These are phyloP conservation scores for Suhomyces terraborum DNA, from an alignment of 1,139 yeast genomes.

Conservation along the genomic window DNA sequence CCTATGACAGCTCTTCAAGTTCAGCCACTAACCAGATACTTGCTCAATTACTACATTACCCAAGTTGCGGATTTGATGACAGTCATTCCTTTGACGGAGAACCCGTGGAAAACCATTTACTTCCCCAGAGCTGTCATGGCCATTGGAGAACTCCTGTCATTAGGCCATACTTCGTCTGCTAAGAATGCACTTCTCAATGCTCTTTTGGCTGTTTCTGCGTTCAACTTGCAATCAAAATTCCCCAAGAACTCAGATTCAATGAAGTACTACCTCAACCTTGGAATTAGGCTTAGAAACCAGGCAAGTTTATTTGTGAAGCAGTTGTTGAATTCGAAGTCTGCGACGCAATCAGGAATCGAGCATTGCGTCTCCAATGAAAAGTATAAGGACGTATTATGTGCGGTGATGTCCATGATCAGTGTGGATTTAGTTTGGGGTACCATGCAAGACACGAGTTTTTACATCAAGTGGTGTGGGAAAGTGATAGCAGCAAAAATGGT, in stretches of 20 bases:
- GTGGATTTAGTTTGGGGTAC: conserved; percentile 92
- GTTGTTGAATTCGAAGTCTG: conserved; percentile 39
- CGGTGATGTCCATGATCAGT: conserved; percentile 83
- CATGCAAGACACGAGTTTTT: conserved; percentile 80
- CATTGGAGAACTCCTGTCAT: conserved; percentile 74
- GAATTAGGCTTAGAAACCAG: conserved; percentile 71
- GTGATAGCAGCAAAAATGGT: conserved; percentile 71
- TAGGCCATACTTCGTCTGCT: conserved; percentile 76
- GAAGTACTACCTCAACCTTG: conserved; percentile 70
- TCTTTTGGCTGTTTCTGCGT: conserved; percentile 77
- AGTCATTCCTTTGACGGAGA: conserved; percentile 75
- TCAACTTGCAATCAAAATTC: conserved; percentile 74
- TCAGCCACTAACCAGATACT: conserved; percentile 66
- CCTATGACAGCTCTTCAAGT: conserved; percentile 65
- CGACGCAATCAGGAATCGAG: conserved; percentile 40
- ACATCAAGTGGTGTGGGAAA: conserved; percentile 74
- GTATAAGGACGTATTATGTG: conserved; percentile 82
- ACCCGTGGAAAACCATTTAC: conserved; percentile 86
- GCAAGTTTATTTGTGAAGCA: conserved; percentile 68
- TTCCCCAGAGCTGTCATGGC: conserved; percentile 82
- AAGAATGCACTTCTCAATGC: conserved; percentile 80
- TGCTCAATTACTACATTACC: conserved; percentile 72
- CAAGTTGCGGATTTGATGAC: conserved; percentile 88
- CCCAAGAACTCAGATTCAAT: conserved; percentile 60
- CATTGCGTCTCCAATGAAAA: conserved; percentile 65